Conservation (phyloP, 1,139 yeast genomes). For the Arxiozyma telluris region DNA sequence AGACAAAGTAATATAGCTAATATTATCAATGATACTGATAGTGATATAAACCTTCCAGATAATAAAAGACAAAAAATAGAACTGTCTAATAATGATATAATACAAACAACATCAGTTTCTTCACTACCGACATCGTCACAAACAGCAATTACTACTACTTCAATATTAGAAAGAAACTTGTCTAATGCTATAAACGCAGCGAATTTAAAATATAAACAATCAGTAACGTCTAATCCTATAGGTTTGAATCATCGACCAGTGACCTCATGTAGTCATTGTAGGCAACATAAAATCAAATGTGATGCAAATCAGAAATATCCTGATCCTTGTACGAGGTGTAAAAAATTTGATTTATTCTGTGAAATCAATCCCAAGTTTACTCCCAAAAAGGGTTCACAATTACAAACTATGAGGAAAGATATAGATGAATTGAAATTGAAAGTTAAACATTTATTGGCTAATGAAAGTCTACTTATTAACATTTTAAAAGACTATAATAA, state of each 20-base stretch:
- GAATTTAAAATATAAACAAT: slow-evolving; percentile 11
- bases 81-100: background rate
- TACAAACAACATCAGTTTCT: background rate
- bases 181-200: background rate
- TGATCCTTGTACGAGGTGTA: slow-evolving; percentile 74
- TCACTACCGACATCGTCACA: no score
- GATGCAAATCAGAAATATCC: slow-evolving; percentile 84
- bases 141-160: background rate
- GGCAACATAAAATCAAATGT: slow-evolving; percentile 91
- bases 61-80: background rate
- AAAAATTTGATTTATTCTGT: slow-evolving; percentile 68
- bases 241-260: slow-evolving; percentile 66
- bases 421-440: slow-evolving; percentile 73
- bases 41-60: background rate
- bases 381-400: slow-evolving; percentile 87
- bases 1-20: background rate
- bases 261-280: slow-evolving; percentile 86
- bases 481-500: slow-evolving; percentile 19
- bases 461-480: slow-evolving; percentile 41
- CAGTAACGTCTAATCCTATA: background rate
- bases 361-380: slow-evolving; percentile 87
- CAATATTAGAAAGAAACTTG: background rate
- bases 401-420: slow-evolving; percentile 74
- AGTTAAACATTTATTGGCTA: slow-evolving; percentile 64
- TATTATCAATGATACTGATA: background rate